Base-by-base conservation (phyloP, 2,329 filamentous ascomycete genomes). In the Alternaria conjuncta region DNA sequence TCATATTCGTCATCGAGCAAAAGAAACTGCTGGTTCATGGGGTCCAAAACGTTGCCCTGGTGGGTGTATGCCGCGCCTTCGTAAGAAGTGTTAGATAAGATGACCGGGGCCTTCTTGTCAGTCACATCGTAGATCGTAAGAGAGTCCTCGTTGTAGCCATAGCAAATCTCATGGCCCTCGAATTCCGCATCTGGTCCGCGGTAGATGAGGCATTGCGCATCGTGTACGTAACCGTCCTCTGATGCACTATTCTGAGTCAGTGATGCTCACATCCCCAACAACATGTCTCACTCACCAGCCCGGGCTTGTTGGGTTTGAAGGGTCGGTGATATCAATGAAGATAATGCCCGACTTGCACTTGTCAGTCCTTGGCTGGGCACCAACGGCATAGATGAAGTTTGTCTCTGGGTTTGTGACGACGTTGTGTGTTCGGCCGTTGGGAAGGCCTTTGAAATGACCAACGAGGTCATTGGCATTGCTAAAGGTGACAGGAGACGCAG, bases 181-280 rank as follows among this genome's bases (percentile, higher is more conserved):
- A 84, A 88, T 23, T 79, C 70, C 23, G 74, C 76, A 63, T 87
- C 83, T 1, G 86, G 85, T 0, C 86, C 86, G 8, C 80, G 82
- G 77, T 86, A 87, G 63, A 84, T 82, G 43, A 89, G 78, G 73
- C 87, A 89, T 75, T 89, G 86, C 3, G 87, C 87, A 68, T 89
- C 87, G 74, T 89, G 87, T 13, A 88, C 86, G 72, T 89, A 89
- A 41, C 86, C 86, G 71, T 88, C 87, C 18, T 82, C 71, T 20
- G 82, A 80, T 8, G 84, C 84, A 70, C 86, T 69, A 41, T 41
- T 3, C 13, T 25, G 28, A 21, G 49, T 53, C 30, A 53, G 20
- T 13, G 4, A n/a, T n/a, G 21, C 12, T 53, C 30, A 21, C 20
- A 23, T 23, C 20, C 21, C 20, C 9, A 41, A n/a, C 7, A 18